Conservation (phyloP, 2,329 filamentous ascomycete species). For the Sarocladiaceae sp. region DNA sequence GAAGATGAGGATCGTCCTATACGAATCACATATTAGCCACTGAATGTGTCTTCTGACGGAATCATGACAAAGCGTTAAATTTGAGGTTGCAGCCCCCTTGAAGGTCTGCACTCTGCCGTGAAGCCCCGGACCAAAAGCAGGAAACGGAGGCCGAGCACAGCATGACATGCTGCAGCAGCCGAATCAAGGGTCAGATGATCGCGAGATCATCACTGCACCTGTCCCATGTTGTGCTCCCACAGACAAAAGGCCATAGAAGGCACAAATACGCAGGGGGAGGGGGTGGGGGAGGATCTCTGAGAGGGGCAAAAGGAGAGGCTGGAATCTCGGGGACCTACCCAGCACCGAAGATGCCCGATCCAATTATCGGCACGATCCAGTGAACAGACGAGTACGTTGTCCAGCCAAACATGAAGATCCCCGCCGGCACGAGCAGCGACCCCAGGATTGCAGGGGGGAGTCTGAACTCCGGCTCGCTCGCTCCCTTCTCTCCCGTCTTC, state of each 20-base stretch:
- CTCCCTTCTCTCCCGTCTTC: slow-evolving; percentile 44
- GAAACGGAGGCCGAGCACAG: neutral
- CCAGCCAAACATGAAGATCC: slow-evolving; percentile 87
- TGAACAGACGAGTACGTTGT: slow-evolving; percentile 68
- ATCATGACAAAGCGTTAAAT: slow-evolving; percentile 28
- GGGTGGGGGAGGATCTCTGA: neutral
- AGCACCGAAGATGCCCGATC: slow-evolving; percentile 62
- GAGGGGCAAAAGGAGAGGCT: slow-evolving; percentile 3
- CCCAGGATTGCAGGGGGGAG: slow-evolving; percentile 70
- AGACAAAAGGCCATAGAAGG: neutral
- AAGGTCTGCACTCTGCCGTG: neutral
- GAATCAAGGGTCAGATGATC: slow-evolving; percentile 7
- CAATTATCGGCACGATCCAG: slow-evolving; percentile 72
- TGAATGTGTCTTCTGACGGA: neutral
- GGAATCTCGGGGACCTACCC: slow-evolving; percentile 48
- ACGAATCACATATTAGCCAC: neutral
- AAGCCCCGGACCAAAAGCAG: neutral
- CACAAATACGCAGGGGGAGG: neutral
- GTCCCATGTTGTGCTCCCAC: neutral
- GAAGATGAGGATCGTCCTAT: slow-evolving; percentile 69
- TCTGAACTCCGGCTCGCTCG: slow-evolving; percentile 79
- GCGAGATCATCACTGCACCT: neutral
- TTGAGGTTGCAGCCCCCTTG: slow-evolving; percentile 13
- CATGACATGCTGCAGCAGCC: neutral
- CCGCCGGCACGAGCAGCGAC: slow-evolving; percentile 69